Evolutionary conservation across 805 yeast genomes (phyloP), one percentile per base, ranked within the genome.

Genomic region (Zygotorulaspora sp.): DNA sequence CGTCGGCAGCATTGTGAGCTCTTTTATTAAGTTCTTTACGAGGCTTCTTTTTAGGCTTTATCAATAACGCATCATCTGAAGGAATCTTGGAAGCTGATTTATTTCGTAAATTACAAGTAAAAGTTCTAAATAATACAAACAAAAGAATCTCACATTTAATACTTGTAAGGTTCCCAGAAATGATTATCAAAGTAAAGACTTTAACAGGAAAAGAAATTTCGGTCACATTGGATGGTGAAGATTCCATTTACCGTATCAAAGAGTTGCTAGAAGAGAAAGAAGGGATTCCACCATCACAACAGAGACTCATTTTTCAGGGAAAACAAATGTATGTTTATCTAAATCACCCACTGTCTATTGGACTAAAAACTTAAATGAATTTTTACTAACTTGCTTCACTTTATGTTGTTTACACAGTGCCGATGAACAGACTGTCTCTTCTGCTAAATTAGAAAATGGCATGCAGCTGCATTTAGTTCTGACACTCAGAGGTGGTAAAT

Each of bases 211-310:
- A 55, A 49, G 74, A 69, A 39, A 61, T 64, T 18, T 45, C 57
- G 4, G 53, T 63, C 6, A 62, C 58, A 30, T 53, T 66, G 12
- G 59, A 58, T 9, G 55, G 58, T 13, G 44, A 48, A 4, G 69
- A 63, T 40, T 58, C 58, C 47, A 72, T 85, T 41, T 73, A 77
- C 44, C 76, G 82, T 33, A 78, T 90, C 63, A 90, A 90, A 63
- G 97, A 90, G 58, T 75, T 83, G 58, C 77, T 90, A 67, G 97
- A 92, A 61, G 96, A 90, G 57, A 86, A 86, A 53, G 97, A 90
- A 61, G 98, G 97, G 2, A 90, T 90, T 39, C 96, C 97, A 2
- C 97, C 97, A 8, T 78, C 84, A 20, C 98, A 90, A 65, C 98
- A 92, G 64, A 77, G 96, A 50, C 77, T 90, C 48, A 81, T 90